Percentiles rank a stretch among this genome's conserved stretches.
Evolutionary conservation across 2,329 filamentous ascomycete species (phyloP).

Genomic region (Aspergillus clavatus): DNA sequence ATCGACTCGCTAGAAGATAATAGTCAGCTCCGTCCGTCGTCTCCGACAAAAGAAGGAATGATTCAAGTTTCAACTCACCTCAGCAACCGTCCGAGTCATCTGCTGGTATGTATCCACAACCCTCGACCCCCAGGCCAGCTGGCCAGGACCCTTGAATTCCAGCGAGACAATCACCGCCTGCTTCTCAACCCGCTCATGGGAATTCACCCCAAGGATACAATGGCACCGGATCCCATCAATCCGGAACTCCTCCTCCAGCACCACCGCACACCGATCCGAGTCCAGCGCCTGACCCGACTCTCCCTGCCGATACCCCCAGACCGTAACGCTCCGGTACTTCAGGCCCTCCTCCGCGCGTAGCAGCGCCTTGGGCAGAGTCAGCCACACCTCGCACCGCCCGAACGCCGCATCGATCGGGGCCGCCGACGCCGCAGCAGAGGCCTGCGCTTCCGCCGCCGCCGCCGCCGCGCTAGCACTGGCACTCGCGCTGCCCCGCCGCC

Average conservation of each 20-base stretch:
- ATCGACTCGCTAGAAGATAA: slow-evolving; percentile 38
- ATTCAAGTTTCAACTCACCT: too few species aligned
- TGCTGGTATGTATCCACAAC: slow-evolving; percentile 37
- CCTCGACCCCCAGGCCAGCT: slow-evolving; percentile 29
- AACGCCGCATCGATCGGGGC: slow-evolving; percentile 26
- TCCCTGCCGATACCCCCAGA: slow-evolving; percentile 29
- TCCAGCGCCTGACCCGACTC: slow-evolving; percentile 20
- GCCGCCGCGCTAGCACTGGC: too few species aligned
- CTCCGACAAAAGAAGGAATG: too few species aligned
- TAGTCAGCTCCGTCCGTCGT: slow-evolving; percentile 14
- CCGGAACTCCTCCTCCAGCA: slow-evolving; percentile 36
- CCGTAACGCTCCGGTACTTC: slow-evolving; percentile 32
- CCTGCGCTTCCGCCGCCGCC: slow-evolving; percentile 11
- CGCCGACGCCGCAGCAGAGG: slow-evolving; percentile 5
- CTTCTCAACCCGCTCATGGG: slow-evolving; percentile 48
- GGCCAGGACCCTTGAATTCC: slow-evolving; percentile 32
- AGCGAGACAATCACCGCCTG: slow-evolving; percentile 44
- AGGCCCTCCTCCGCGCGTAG: slow-evolving; percentile 42
- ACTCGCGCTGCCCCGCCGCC: slow-evolving; percentile 19
- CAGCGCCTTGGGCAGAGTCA: slow-evolving; percentile 43
- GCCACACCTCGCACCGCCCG: slow-evolving; percentile 34
- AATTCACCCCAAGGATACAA: slow-evolving; percentile 50
- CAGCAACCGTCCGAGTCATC: slow-evolving; percentile 36
- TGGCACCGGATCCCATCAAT: slow-evolving; percentile 43
- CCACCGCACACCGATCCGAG: slow-evolving; percentile 23